Evolutionary conservation across 179 eudicot species (phyloP).

Genomic region (Silene noctiflora): DNA sequence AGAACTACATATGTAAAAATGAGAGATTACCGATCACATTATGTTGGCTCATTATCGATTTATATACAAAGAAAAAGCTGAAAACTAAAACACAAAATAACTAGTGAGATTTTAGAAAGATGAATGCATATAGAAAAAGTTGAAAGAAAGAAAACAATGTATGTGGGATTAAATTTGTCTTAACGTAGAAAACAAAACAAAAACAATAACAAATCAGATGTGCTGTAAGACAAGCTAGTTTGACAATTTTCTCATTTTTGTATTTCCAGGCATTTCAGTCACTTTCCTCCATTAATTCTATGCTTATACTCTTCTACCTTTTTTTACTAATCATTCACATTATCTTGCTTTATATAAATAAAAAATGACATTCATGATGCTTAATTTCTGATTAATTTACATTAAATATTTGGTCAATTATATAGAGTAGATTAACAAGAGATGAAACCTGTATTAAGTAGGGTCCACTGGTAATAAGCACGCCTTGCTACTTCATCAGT

Average conservation of each 20-base stretch:
- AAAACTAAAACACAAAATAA: no score
- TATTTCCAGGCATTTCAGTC: not conserved
- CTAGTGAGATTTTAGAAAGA: no score
- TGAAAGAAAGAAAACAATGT: not conserved
- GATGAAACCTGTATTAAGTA: slow-evolving; percentile 11
- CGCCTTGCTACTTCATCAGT: slow-evolving; percentile 55
- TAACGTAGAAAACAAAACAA: not conserved
- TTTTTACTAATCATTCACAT: slow-evolving; percentile 11
- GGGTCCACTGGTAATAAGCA: slow-evolving; percentile 60
- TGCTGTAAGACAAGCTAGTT: not conserved
- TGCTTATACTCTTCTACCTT: slow-evolving; percentile 6
- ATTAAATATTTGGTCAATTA: not conserved
- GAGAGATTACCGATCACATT: no score
- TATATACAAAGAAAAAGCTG: no score
- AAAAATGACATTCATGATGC: not conserved
- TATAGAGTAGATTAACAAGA: slow-evolving; percentile 18
- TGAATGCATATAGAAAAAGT: no score
- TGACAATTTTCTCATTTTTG: no score
- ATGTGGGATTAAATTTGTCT: not conserved
- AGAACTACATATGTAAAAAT: no score
- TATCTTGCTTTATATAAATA: not conserved
- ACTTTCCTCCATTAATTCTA: not conserved
- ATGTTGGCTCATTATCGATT: no score
- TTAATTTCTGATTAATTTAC: not conserved
- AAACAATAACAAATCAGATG: not conserved